Evolutionary conservation across 169 alveolate genomes (phyloP).

Genomic region (Babesia microti): DNA sequence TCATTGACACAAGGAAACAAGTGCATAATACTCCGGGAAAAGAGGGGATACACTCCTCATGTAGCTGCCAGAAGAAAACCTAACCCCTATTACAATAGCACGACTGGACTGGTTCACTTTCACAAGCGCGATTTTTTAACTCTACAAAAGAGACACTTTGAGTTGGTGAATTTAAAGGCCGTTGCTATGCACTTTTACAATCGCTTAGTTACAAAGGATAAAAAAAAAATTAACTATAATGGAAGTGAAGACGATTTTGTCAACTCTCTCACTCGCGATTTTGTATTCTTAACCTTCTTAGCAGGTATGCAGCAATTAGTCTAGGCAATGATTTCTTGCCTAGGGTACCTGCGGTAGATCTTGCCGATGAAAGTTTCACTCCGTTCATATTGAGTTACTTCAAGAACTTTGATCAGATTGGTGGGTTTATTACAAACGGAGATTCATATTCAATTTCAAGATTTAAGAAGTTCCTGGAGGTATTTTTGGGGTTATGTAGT

Average conservation of each 20-base stretch:
- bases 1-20: constrained; percentile 23
- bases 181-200: constrained; percentile 17
- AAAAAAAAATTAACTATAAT: constrained; percentile 1
- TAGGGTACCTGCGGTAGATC: constrained; percentile 33
- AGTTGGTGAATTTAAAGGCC: constrained; percentile 29
- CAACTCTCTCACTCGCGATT: constrained; percentile 33
- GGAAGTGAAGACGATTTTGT: constrained; percentile 12
- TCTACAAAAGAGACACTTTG: constrained; percentile 20
- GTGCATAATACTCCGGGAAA: constrained; percentile 31
- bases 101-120: constrained; percentile 36
- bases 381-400: constrained; percentile 27
- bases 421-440: constrained; percentile 34
- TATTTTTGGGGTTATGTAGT: background rate
- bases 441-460: constrained; percentile 20
- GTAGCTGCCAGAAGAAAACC: constrained; percentile 27
- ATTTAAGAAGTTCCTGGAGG: constrained; percentile 29
- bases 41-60: constrained; percentile 34
- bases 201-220: constrained; percentile 9
- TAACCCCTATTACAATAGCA: constrained; percentile 26
- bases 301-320: constrained; percentile 19
- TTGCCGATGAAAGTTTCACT: constrained; percentile 28
- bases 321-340: constrained; percentile 47
- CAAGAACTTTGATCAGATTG: constrained; percentile 13
- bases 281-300: constrained; percentile 29
- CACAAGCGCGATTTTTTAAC: constrained; percentile 37